Evolutionary conservation across 73 alveolate genomes (phyloP), one percentile per base, ranked within the genome.

Genomic region (Paramecium pentaurelia): DNA sequence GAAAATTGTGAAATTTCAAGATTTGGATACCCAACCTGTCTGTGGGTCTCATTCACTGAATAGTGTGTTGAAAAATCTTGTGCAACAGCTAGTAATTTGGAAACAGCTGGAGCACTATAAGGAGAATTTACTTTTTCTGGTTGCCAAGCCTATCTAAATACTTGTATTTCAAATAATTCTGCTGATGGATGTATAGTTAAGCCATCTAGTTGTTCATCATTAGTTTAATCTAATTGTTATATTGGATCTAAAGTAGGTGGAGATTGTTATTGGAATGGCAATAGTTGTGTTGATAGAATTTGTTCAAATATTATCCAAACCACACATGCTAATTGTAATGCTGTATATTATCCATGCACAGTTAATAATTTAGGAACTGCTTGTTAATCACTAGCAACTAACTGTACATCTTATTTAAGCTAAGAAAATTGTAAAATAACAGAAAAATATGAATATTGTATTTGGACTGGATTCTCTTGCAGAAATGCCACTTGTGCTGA

Each of bases 231-330:
- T 3, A 60, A 32, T 60, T 60, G 77, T 20, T 2, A 9, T 7
- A 1, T 0, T 3, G 49, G 40, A 18, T 58, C 71, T 12, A 38
- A 22, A 77, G 28, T 2, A 42, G 40, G 9, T 20, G 68, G 71
- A 32, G 28, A 36, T 38, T 77, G 90, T 42, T 77, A 20, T 42
- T 77, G 90, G 90, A 77, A 42, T 42, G 90, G 49, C 9, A 60
- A 0, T 6, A 11, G 44, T 6, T 60, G 77, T 7, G 77, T 64
- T 64, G 84, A 64, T 64, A 77, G 32, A 80, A 25, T 38, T 25
- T 80, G 91, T 45, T 1, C 49, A 44, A 80, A 40, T 44, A 44
- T 42, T 45, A 12, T 6, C 16, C 16, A 80, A 27, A 44, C 42
- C 1, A 45, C 75, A 44, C 73, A 80, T 27, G 37, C 10, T 20